Conservation (phyloP, 2,329 filamentous ascomycete species). For the Claviceps africana region DNA sequence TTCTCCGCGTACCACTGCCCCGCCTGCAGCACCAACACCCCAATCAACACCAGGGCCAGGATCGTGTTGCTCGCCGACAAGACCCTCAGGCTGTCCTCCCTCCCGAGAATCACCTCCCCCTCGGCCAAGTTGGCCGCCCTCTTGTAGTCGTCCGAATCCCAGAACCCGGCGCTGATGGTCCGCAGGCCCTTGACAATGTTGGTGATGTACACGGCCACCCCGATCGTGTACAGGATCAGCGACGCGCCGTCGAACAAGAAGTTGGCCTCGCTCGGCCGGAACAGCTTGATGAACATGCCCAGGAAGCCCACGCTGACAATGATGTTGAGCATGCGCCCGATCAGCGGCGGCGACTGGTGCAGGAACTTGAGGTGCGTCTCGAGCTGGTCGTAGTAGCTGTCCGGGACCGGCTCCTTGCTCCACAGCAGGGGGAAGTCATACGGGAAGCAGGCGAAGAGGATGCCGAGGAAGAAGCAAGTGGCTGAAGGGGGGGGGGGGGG, state of each 20-base stretch:
- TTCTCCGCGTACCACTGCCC: conserved; percentile 98
- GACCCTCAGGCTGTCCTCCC: conserved; percentile 84
- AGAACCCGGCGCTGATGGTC: conserved; percentile 62
- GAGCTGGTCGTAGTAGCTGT: conserved; percentile 66
- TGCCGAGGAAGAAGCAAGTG: conserved; percentile 93
- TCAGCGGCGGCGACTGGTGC: conserved; percentile 80
- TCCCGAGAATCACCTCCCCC: conserved; percentile 55
- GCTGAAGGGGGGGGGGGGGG: conserved; percentile 39
- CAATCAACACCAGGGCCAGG: conserved; percentile 78
- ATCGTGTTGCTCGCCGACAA: conserved; percentile 93
- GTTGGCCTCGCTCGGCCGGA: conserved; percentile 85
- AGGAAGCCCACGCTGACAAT: conserved; percentile 75
- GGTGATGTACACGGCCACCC: conserved; percentile 81
- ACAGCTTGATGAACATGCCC: conserved; percentile 88
- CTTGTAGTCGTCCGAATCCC: conserved; percentile 28
- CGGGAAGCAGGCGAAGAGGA: conserved; percentile 90
- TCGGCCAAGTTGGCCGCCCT: conserved; percentile 28
- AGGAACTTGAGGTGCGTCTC: conserved; percentile 85
- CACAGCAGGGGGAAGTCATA: conserved; percentile 90
- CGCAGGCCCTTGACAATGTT: conserved; percentile 94
- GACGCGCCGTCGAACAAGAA: conserved; percentile 85
- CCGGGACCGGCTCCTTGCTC: conserved; percentile 50
- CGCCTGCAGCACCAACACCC: conserved; percentile 82
- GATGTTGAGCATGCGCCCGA: conserved; percentile 87
- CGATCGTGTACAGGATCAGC: conserved; percentile 70